A percentile compares a stretch with the other conserved stretches of the same genome.
Evolutionary conservation across 2,329 filamentous ascomycete genomes (phyloP).

Genomic region (Trichophyton benhamiae): DNA sequence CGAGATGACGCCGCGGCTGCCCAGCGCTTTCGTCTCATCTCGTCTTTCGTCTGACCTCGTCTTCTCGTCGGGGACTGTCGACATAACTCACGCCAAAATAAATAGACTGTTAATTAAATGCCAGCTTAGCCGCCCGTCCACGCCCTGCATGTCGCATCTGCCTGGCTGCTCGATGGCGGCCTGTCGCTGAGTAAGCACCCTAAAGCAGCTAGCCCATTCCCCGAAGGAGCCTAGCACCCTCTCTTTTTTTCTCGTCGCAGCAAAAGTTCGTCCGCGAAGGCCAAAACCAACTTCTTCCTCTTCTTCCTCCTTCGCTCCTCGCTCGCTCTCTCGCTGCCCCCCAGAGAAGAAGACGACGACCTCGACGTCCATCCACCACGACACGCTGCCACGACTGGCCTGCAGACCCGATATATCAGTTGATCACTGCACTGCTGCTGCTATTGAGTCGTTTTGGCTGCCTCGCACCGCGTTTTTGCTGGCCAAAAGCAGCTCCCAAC

Average conservation of each 20-base stretch:
- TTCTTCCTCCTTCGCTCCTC: neutral
- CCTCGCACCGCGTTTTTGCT: neutral
- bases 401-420: neutral
- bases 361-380: neutral
- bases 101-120: no score
- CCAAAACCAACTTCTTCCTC: neutral
- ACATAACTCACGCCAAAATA: no score
- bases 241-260: neutral
- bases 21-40: neutral
- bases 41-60: neutral
- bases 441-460: neutral
- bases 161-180: no score
- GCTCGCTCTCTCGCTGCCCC: neutral
- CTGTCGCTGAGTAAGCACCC: no score
- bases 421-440: neutral
- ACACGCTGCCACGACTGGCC: neutral
- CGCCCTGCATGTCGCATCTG: no score
- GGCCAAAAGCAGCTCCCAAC: neutral
- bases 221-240: neutral
- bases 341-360: neutral
- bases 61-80: neutral
- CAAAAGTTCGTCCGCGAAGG: neutral
- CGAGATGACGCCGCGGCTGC: no score
- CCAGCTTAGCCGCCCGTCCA: no score
- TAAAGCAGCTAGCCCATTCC: neutral